These are phyloP conservation scores for Penicillium sp. DNA, from an alignment of 2,329 filamentous ascomycete genomes.

Conservation along the genomic window DNA sequence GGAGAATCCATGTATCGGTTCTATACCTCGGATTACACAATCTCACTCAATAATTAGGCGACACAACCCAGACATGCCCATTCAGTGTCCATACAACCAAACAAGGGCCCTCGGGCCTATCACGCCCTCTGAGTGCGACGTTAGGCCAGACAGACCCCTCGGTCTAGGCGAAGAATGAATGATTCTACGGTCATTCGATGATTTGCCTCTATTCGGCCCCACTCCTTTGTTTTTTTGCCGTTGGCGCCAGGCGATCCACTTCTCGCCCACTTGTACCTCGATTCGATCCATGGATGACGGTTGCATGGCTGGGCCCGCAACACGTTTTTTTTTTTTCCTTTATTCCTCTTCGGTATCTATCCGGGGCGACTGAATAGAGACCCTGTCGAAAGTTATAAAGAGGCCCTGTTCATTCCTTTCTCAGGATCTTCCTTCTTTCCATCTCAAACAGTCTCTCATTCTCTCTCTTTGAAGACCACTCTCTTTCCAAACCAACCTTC, in stretches of 20 bases:
- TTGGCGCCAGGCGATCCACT: conserved; percentile 9
- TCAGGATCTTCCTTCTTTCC: background rate
- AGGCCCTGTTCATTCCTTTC: conserved; percentile 14
- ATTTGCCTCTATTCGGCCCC: conserved; percentile 10
- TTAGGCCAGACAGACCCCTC: conserved; percentile 3
- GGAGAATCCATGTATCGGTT: background rate
- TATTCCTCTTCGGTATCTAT: conserved; percentile 23
- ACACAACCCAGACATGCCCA: background rate
- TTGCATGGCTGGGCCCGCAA: conserved; percentile 20
- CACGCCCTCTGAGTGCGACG: conserved; percentile 5
- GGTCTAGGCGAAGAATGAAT: background rate
- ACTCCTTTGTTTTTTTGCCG: conserved; percentile 22
- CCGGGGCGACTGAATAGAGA: conserved; percentile 14
- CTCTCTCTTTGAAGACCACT: conserved; percentile 26
- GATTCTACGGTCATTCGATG: conserved; percentile 17
- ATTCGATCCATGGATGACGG: conserved; percentile 24
- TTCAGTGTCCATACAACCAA: background rate
- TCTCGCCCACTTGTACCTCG: conserved; percentile 20
- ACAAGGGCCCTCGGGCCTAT: too few relatives aligned
- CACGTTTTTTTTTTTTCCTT: conserved; percentile 14
- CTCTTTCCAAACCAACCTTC: conserved; percentile 17
- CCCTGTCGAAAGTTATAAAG: conserved; percentile 28
- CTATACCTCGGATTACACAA: background rate
- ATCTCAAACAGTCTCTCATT: conserved; percentile 17
- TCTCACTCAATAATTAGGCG: background rate